Conservation (phyloP, 1,284 basidiomycete species). For the Tilletiopsis washingtonensis region DNA sequence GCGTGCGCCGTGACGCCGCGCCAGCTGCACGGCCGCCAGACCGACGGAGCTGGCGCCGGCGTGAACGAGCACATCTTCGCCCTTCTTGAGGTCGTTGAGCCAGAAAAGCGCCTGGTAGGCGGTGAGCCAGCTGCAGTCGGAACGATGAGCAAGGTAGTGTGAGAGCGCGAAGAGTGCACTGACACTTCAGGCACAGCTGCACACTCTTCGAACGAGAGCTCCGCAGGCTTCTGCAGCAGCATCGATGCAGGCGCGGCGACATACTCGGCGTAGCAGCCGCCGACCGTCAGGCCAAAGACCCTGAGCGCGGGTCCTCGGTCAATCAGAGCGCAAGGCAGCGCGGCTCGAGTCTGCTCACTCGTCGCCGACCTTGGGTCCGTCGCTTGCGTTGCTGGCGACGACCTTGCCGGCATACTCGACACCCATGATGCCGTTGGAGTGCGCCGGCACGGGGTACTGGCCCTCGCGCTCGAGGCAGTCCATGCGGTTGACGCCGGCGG, state of each 20-base stretch:
- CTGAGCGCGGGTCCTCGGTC: too few species aligned
- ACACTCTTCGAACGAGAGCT: constrained; percentile 70
- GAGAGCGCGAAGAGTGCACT: too few species aligned
- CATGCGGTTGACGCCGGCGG: constrained; percentile 45
- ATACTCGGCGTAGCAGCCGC: constrained; percentile 84
- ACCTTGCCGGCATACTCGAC: constrained; percentile 68
- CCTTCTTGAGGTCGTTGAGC: constrained; percentile 51
- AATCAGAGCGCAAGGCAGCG: too few species aligned
- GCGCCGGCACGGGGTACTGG: constrained; percentile 61
- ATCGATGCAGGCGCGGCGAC: constrained; percentile 63
- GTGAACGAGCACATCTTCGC: constrained; percentile 66
- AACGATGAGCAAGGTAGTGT: too few species aligned
- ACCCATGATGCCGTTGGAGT: constrained; percentile 72
- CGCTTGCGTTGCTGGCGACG: constrained; percentile 50
- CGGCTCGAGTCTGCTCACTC: too few species aligned
- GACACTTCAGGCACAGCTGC: constrained; percentile 43
- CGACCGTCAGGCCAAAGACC: constrained; percentile 67
- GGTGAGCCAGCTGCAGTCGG: constrained; percentile 41
- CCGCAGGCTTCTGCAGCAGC: constrained; percentile 65
- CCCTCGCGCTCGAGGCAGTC: constrained; percentile 45
- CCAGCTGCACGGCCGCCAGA: constrained; percentile 80
- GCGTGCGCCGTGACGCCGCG: constrained; percentile 60
- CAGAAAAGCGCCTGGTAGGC: constrained; percentile 38
- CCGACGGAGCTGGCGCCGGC: constrained; percentile 68
- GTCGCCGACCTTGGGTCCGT: constrained; percentile 59